Evolutionary conservation across 192 early-diverging fungal species (phyloP).

Genomic region (Coemansia sp.): DNA sequence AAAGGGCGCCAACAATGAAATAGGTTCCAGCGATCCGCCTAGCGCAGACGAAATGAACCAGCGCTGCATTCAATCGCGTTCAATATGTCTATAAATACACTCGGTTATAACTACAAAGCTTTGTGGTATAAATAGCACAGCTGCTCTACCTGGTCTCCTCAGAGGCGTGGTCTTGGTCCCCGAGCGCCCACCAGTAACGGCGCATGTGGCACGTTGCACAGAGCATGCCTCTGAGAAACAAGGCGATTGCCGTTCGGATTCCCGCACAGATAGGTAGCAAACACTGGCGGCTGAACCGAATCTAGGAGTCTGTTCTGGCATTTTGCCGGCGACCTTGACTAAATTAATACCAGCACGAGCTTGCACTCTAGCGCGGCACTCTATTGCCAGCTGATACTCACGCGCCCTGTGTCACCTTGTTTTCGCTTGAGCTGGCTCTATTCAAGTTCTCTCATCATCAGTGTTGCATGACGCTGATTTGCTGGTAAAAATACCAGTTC

Average conservation of each 20-base stretch:
- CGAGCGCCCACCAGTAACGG: neutral
- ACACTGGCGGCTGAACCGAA: neutral
- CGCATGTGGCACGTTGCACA: neutral
- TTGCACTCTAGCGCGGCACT: neutral
- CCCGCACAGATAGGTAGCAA: neutral
- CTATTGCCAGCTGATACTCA: neutral
- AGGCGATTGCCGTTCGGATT: conserved; percentile 5
- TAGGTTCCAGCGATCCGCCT: neutral
- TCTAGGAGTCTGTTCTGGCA: neutral
- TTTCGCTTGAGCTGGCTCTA: neutral
- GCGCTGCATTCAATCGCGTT: neutral
- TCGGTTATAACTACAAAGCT: neutral
- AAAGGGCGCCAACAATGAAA: neutral
- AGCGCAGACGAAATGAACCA: neutral
- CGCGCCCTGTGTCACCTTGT: neutral
- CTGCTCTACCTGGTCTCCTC: neutral
- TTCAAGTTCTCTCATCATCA: neutral
- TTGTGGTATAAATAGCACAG: neutral
- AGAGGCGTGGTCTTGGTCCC: neutral
- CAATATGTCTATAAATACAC: no score
- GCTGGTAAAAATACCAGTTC: conserved; percentile 5
- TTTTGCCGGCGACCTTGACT: neutral
- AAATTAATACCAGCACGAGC: neutral
- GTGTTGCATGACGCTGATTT: neutral
- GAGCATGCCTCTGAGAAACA: neutral